Evolutionary conservation across 208 protist species (phyloP).

Genomic region (Crithidia sp.): DNA sequence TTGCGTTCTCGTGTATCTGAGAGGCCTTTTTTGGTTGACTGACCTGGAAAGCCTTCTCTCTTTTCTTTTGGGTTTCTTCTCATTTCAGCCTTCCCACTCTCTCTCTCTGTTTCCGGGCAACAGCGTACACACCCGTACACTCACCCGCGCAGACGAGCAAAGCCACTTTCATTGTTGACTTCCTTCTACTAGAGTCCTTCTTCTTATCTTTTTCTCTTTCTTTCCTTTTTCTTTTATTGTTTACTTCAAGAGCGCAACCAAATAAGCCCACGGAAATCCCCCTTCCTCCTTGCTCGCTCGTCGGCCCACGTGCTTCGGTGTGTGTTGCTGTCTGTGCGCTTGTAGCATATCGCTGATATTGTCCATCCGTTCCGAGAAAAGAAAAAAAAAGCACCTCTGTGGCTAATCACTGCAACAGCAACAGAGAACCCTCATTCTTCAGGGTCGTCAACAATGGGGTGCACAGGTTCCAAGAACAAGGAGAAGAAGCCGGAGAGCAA

Average conservation of each 20-base stretch:
- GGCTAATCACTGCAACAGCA: too few species aligned
- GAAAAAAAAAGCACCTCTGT: neutral
- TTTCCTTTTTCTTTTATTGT: neutral
- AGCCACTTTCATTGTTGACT: neutral
- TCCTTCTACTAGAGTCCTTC: neutral
- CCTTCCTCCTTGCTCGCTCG: too few species aligned
- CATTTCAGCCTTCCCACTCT: neutral
- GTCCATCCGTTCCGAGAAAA: neutral
- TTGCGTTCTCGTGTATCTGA: too few species aligned
- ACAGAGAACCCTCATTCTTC: too few species aligned
- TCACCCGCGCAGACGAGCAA: too few species aligned
- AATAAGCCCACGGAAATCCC: too few species aligned
- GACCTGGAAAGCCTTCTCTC: too few species aligned
- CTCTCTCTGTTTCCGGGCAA: neutral
- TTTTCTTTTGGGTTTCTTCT: too few species aligned
- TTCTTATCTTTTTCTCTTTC: neutral
- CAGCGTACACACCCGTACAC: neutral
- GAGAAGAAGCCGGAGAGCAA: conserved; percentile 15
- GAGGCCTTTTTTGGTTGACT: too few species aligned
- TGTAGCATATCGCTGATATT: too few species aligned
- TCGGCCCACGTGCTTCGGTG: too few species aligned
- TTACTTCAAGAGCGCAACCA: neutral
- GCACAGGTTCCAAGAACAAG: conserved; percentile 53
- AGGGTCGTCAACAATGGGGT: conserved; percentile 41
- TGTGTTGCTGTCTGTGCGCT: too few species aligned